Conservation (phyloP, 2,329 filamentous ascomycete genomes). For the Monilinia laxa region DNA sequence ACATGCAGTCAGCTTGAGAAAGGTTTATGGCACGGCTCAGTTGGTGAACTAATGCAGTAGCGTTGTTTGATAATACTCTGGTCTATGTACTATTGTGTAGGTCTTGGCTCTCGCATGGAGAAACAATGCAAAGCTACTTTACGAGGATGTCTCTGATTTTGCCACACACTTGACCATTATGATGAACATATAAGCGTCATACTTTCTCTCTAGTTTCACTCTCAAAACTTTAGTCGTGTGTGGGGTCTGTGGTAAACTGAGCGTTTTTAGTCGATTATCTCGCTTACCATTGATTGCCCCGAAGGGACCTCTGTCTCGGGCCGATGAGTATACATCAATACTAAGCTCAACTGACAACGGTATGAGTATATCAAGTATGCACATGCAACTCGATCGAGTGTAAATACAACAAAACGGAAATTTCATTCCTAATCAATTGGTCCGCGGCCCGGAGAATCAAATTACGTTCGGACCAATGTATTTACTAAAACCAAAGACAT, state of each 20-base stretch:
- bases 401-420: neutral
- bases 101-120: neutral
- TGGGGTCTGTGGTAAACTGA: neutral
- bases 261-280: neutral
- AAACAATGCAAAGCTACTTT: neutral
- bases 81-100: neutral
- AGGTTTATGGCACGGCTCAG: neutral
- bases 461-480: neutral
- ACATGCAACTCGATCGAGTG: constrained; percentile 1
- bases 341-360: neutral
- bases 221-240: fast-evolving
- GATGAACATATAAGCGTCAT: neutral
- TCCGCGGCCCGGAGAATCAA: neutral
- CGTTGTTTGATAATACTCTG: too few species aligned
- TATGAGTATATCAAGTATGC: neutral
- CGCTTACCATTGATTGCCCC: neutral
- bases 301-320: neutral
- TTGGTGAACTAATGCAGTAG: neutral
- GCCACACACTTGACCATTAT: neutral
- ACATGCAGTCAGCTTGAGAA: neutral
- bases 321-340: neutral
- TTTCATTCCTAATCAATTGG: neutral
- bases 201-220: neutral
- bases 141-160: neutral
- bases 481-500: neutral